Conservation (phyloP, 2,329 filamentous ascomycete species). For the Aspergillus viridinutans region DNA sequence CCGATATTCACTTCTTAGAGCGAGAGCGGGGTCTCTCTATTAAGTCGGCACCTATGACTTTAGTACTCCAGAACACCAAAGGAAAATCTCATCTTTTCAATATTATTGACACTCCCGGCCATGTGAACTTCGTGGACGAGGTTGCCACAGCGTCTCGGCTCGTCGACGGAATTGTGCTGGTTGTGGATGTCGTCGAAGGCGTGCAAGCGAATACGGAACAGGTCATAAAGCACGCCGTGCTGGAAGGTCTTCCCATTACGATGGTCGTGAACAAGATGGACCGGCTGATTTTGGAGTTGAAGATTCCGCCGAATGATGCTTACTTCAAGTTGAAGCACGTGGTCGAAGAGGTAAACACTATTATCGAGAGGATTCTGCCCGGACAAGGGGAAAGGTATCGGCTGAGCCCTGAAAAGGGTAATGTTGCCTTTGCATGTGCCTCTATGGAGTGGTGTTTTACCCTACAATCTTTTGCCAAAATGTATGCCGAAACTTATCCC, state of each 20-base stretch:
- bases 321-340: conserved; percentile 99
- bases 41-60: conserved; percentile 90
- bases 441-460: conserved; percentile 98
- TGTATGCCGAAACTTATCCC: conserved; percentile 88
- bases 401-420: conserved; percentile 92
- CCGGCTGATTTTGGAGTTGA: conserved; percentile 86
- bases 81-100: conserved; percentile 95
- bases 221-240: conserved; percentile 90
- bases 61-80: conserved; percentile 81
- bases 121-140: conserved; percentile 98
- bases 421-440: conserved; percentile 93
- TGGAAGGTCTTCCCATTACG: conserved; percentile 83
- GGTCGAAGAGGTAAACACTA: conserved; percentile 95
- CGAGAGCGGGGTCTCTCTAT: conserved; percentile 85
- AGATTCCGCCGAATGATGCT: conserved; percentile 87
- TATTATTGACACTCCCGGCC: conserved; percentile 90
- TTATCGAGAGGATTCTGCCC: conserved; percentile 84
- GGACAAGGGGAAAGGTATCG: conserved; percentile 73
- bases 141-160: conserved; percentile 83
- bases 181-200: conserved; percentile 97
- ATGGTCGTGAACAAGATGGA: conserved; percentile 98
- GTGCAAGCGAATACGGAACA: conserved; percentile 98
- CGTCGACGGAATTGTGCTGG: conserved; percentile 84
- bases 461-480: conserved; percentile 85
- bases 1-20: conserved; percentile 85